Evolutionary conservation across 805 yeast genomes (phyloP).

Genomic region (Lipomyces yamadae): DNA sequence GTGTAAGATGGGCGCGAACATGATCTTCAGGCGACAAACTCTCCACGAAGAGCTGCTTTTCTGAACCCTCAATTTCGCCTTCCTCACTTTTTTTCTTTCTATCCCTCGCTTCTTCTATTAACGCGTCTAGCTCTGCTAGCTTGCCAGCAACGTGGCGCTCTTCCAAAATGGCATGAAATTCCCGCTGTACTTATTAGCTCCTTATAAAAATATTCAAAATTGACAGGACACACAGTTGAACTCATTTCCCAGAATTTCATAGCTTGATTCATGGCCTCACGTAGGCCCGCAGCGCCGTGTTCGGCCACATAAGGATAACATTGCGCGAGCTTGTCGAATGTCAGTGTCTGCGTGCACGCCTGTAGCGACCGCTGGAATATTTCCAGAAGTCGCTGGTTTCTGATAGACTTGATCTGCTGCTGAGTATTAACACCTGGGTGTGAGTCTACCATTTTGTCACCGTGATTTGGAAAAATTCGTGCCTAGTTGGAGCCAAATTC

Average conservation of each 20-base stretch:
- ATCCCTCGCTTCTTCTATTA: constrained; percentile 48
- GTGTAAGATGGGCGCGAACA: constrained; percentile 41
- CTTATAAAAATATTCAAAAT: background rate
- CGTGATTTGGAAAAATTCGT: background rate
- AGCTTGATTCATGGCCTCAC: constrained; percentile 58
- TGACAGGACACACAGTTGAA: constrained; percentile 33
- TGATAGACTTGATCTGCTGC: constrained; percentile 42
- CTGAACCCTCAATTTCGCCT: constrained; percentile 15
- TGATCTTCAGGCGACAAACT: constrained; percentile 43
- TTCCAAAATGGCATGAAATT: constrained; percentile 58
- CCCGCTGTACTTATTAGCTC: constrained; percentile 48
- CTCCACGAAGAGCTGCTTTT: constrained; percentile 39
- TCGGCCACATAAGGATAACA: constrained; percentile 61
- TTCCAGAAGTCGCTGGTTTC: constrained; percentile 56
- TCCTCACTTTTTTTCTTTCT: constrained; percentile 36
- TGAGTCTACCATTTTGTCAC: background rate
- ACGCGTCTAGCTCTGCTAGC: constrained; percentile 48
- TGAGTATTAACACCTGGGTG: background rate
- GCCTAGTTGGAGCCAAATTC: background rate
- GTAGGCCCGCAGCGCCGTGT: constrained; percentile 54
- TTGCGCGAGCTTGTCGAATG: constrained; percentile 55
- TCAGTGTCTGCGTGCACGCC: constrained; percentile 57
- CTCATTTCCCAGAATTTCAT: constrained; percentile 57
- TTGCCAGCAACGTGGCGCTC: constrained; percentile 52
- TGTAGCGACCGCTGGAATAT: constrained; percentile 61